A percentile compares a stretch with the other conserved stretches of the same genome.
Evolutionary conservation across 1,284 basidiomycete genomes (phyloP).

Genomic region (Sporisorium exsertum): DNA sequence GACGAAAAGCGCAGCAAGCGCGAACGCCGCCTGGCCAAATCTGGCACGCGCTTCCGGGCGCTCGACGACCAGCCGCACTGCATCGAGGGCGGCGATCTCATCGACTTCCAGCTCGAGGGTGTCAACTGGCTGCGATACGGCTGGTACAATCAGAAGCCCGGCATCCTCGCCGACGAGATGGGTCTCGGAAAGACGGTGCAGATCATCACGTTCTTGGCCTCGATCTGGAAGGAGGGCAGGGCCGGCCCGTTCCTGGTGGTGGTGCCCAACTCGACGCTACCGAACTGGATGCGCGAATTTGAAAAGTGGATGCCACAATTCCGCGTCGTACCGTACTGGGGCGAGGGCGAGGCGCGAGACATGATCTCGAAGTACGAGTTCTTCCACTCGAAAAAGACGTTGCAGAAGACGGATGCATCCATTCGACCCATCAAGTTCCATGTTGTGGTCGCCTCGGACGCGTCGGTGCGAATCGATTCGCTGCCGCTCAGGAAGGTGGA

Average conservation of each 20-base stretch:
- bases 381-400: constrained; percentile 73
- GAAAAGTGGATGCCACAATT: constrained; percentile 84
- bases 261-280: constrained; percentile 92
- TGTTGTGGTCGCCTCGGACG: constrained; percentile 55
- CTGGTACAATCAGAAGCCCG: constrained; percentile 78
- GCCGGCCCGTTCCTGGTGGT: constrained; percentile 85
- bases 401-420: constrained; percentile 56
- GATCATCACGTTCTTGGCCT: constrained; percentile 85
- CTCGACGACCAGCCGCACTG: constrained; percentile 71
- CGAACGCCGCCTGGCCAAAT: constrained; percentile 38
- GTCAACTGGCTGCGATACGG: constrained; percentile 82
- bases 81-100: constrained; percentile 70
- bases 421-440: constrained; percentile 49
- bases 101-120: constrained; percentile 79
- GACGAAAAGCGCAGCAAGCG: constrained; percentile 54
- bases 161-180: constrained; percentile 99
- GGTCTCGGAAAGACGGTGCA: constrained; percentile 90
- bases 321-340: constrained; percentile 83
- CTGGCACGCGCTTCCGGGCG: constrained; percentile 59
- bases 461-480: constrained; percentile 37
- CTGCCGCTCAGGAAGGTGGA: constrained; percentile 76
- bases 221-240: constrained; percentile 73
- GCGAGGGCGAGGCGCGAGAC: constrained; percentile 75
- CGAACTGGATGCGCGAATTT: constrained; percentile 85
- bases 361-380: constrained; percentile 86